phyloP scores from a whole-genome alignment of 1,284 basidiomycete species.

The Paramarasmius palmivorus region DNA sequence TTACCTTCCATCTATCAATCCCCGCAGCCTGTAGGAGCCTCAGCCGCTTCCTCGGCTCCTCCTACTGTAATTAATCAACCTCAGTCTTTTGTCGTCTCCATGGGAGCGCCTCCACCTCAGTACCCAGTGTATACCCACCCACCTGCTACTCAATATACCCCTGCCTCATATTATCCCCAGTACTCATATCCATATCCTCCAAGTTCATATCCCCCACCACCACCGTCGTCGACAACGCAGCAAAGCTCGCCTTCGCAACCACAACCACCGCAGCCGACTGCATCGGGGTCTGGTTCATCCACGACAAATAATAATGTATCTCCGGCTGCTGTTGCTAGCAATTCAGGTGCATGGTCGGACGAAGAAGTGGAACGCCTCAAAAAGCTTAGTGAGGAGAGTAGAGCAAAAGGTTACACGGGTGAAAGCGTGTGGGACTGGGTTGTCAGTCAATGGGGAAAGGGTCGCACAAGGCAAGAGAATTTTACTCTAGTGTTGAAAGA shows the following conservation, averaged over 20 bases:
- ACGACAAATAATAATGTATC: slow-evolving; percentile 15
- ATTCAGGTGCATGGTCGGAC: slow-evolving; percentile 74
- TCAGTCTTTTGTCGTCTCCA: slow-evolving; percentile 67
- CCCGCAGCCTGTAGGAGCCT: slow-evolving; percentile 26
- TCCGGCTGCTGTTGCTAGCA: slow-evolving; percentile 40
- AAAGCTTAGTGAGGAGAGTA: slow-evolving; percentile 66
- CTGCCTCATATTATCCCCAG: slow-evolving; percentile 60
- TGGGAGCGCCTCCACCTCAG: slow-evolving; percentile 39
- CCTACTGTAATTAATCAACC: slow-evolving; percentile 61
- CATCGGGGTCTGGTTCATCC: slow-evolving; percentile 26
- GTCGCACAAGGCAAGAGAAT: slow-evolving; percentile 58
- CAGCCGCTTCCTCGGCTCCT: slow-evolving; percentile 26
- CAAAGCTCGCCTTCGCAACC: slow-evolving; percentile 15
- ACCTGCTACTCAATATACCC: slow-evolving; percentile 33
- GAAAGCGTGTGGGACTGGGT: slow-evolving; percentile 80
- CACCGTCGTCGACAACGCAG: too few relatives aligned
- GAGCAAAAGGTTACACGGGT: slow-evolving; percentile 40
- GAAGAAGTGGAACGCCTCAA: slow-evolving; percentile 70
- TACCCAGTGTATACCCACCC: slow-evolving; percentile 25
- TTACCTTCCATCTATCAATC: slow-evolving; percentile 43
- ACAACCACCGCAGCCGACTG: slow-evolving; percentile 18
- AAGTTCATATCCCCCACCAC: too few relatives aligned
- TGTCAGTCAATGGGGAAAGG: slow-evolving; percentile 67
- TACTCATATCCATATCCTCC: too few relatives aligned
- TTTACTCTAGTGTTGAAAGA: not conserved